Conservation (phyloP, 2,329 filamentous ascomycete species). For the Biscogniauxia marginata region DNA sequence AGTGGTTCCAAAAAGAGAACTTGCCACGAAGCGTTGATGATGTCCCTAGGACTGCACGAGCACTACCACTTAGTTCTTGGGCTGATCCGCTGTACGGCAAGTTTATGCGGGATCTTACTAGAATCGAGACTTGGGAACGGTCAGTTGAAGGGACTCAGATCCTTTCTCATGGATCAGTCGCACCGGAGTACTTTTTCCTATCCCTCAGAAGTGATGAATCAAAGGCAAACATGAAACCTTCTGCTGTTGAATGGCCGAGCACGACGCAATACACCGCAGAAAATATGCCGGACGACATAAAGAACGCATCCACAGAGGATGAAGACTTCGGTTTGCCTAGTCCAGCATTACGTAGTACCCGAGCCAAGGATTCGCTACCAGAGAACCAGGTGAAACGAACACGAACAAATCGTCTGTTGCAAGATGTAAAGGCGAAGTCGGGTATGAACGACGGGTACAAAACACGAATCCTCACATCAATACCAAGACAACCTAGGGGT, state of each 20-base stretch:
- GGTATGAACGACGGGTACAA: constrained; percentile 28
- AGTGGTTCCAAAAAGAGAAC: constrained; percentile 20
- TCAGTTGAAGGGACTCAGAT: constrained; percentile 35
- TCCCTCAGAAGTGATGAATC: constrained; percentile 31
- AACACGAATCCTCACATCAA: constrained; percentile 27
- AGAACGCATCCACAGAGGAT: constrained; percentile 28
- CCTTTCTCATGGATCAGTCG: constrained; percentile 34
- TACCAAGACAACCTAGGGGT: constrained; percentile 29
- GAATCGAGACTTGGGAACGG: constrained; percentile 47
- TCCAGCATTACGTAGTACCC: too few relatives aligned
- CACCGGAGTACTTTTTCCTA: constrained; percentile 40
- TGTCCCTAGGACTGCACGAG: constrained; percentile 18
- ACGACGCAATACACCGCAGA: constrained; percentile 41
- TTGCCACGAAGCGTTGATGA: constrained; percentile 24
- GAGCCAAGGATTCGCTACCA: constrained; percentile 2
- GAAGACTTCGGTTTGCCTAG: constrained; percentile 27
- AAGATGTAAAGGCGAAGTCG: background rate
- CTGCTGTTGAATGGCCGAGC: constrained; percentile 37
- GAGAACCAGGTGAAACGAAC: background rate
- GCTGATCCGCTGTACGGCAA: constrained; percentile 23
- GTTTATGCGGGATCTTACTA: constrained; percentile 31
- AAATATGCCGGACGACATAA: constrained; percentile 42
- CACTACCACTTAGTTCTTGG: constrained; percentile 16
- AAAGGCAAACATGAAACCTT: constrained; percentile 24
- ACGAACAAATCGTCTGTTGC: background rate